A percentile compares a stretch with the other conserved stretches of the same genome.
Conservation (phyloP, 495 filamentous ascomycete species). For the Parmelia sp. region DNA sequence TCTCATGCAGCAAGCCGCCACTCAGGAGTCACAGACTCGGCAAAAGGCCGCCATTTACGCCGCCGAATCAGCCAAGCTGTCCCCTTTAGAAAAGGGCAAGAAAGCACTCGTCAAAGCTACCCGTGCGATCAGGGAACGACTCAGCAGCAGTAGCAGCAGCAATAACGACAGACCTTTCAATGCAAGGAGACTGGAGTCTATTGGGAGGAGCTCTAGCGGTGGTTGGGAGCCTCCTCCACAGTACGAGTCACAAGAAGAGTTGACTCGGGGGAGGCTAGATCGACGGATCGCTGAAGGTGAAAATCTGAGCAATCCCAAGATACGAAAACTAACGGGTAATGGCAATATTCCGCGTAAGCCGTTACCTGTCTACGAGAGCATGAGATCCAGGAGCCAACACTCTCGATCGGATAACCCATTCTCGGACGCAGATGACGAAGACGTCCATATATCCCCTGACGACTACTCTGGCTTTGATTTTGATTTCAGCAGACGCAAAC, state of each 20-base stretch:
- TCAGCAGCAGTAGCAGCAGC: constrained; percentile 19
- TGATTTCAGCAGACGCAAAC: constrained; percentile 18
- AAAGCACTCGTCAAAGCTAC: constrained; percentile 21
- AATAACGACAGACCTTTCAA: constrained; percentile 10
- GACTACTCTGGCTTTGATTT: constrained; percentile 22
- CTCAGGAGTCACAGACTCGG: constrained; percentile 21
- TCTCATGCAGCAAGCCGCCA: constrained; percentile 22
- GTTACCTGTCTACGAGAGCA: constrained; percentile 28
- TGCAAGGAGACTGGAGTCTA: neutral
- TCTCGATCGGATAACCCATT: constrained; percentile 31
- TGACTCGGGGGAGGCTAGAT: constrained; percentile 9
- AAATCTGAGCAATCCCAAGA: constrained; percentile 24
- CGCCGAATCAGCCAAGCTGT: constrained; percentile 19
- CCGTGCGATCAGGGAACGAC: constrained; percentile 20
- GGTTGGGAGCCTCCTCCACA: constrained; percentile 9
- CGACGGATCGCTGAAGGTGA: constrained; percentile 23
- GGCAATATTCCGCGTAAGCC: constrained; percentile 18
- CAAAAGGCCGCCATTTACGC: constrained; percentile 16
- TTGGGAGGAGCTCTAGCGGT: constrained; percentile 9
- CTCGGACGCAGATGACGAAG: constrained; percentile 24
- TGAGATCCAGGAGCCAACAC: constrained; percentile 19
- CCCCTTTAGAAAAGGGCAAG: constrained; percentile 24
- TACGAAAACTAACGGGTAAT: constrained; percentile 20
- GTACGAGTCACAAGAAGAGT: constrained; percentile 12
- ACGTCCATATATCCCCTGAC: neutral